A percentile compares a stretch with the other conserved stretches of the same genome.
These are phyloP conservation scores for Anacardium occidentale DNA, from an alignment of 345 rosid species.

Conservation along the genomic window DNA sequence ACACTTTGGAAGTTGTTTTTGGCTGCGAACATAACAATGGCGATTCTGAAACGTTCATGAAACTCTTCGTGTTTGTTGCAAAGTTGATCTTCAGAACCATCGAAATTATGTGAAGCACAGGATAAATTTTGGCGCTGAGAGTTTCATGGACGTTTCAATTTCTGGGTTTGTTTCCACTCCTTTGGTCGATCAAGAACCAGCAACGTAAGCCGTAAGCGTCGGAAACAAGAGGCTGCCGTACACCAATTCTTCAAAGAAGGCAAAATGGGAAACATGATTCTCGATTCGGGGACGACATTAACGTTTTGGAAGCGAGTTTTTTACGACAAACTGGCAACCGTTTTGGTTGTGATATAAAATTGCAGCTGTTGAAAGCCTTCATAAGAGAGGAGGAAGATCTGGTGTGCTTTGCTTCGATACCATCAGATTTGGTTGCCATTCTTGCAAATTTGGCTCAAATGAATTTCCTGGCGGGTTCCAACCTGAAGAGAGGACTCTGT, in stretches of 20 bases:
- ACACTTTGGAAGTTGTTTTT: conserved; percentile 27
- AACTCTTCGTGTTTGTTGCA: conserved; percentile 60
- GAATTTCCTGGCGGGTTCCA: conserved; percentile 43
- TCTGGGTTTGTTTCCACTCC: conserved; percentile 43
- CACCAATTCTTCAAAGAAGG: neutral
- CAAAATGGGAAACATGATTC: conserved; percentile 42
- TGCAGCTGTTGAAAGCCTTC: conserved; percentile 43
- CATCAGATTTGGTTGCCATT: conserved; percentile 30
- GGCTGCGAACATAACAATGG: conserved; percentile 56
- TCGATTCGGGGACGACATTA: conserved; percentile 61
- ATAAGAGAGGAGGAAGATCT: neutral
- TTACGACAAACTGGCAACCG: conserved; percentile 32
- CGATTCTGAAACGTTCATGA: too few species aligned
- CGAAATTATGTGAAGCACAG: conserved; percentile 29
- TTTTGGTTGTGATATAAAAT: conserved; percentile 42
- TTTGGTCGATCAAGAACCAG: conserved; percentile 27
- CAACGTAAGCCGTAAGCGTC: conserved; percentile 56
- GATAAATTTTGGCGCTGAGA: conserved; percentile 45
- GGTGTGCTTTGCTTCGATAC: conserved; percentile 38
- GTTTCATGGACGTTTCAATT: conserved; percentile 15
- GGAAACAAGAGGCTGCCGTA: conserved; percentile 44
- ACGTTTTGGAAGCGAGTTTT: conserved; percentile 48
- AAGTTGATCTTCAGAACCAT: conserved; percentile 19
- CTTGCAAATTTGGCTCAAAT: conserved; percentile 47
- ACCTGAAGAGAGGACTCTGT: conserved; percentile 31